phyloP scores from a whole-genome alignment of 129 eudicot genomes.

The Arctium minus region DNA sequence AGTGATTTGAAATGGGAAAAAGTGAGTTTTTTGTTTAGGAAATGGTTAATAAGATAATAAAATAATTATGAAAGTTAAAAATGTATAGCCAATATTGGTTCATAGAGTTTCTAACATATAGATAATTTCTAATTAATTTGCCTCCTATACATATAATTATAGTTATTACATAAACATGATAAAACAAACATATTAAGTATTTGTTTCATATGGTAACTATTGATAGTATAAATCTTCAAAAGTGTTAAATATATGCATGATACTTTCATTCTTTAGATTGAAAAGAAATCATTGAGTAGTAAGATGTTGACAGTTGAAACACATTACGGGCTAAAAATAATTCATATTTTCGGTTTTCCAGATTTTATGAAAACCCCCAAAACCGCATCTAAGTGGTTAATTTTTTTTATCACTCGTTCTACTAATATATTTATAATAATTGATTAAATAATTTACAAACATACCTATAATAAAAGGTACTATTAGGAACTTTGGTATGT shows the following conservation, averaged over 20 bases:
- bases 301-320: neutral
- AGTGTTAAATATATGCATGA: neutral
- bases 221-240: too few relatives aligned
- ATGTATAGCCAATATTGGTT: too few relatives aligned
- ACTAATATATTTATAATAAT: too few relatives aligned
- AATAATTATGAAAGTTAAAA: too few relatives aligned
- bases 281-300: neutral
- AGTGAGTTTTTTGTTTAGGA: too few relatives aligned
- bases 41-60: too few relatives aligned
- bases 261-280: neutral
- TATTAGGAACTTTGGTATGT: constrained; percentile 2
- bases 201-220: neutral
- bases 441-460: neutral
- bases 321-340: neutral
- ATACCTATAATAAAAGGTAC: neutral
- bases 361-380: neutral
- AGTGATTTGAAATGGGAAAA: too few relatives aligned
- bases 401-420: neutral
- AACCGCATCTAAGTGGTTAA: neutral
- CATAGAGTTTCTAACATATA: too few relatives aligned
- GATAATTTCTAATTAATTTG: too few relatives aligned
- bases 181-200: too few relatives aligned
- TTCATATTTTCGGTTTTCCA: neutral
- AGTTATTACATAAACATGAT: too few relatives aligned
- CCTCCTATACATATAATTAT: too few relatives aligned